Percentiles rank a stretch among this genome's conserved stretches.
Evolutionary conservation across 352 stramenopile species (phyloP).

Genomic region (Phytophthora cryptogea): DNA sequence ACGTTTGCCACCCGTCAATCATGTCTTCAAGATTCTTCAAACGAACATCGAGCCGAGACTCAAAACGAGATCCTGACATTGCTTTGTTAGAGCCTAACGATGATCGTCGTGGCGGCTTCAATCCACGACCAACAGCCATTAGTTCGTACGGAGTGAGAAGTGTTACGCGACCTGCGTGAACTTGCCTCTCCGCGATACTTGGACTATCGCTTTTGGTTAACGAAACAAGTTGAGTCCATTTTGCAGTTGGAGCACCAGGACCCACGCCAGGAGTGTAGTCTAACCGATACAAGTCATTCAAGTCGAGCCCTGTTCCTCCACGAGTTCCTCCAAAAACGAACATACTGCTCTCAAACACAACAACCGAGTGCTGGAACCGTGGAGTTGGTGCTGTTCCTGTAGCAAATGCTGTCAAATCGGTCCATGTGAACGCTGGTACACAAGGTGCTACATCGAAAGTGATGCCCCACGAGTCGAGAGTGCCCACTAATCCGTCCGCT

Average conservation of each 20-base stretch:
- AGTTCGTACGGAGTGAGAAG: conserved; percentile 60
- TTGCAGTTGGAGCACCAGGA: conserved; percentile 16
- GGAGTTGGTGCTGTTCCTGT: conserved; percentile 46
- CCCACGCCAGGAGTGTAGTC: conserved; percentile 48
- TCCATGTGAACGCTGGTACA: conserved; percentile 61
- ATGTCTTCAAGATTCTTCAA: conserved; percentile 49
- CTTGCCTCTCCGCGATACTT: conserved; percentile 28
- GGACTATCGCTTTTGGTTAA: conserved; percentile 28
- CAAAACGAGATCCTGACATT: conserved; percentile 29
- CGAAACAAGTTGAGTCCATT: conserved; percentile 51
- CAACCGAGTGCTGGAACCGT: conserved; percentile 62
- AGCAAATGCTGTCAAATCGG: conserved; percentile 33
- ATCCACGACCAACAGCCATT: conserved; percentile 39
- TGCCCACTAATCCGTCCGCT: conserved; percentile 45
- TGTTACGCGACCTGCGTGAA: conserved; percentile 36
- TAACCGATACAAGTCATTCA: conserved; percentile 65
- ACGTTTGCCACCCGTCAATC: conserved; percentile 38
- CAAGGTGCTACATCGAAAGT: conserved; percentile 57
- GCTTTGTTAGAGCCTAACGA: conserved; percentile 25
- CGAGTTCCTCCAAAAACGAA: conserved; percentile 69
- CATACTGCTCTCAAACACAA: conserved; percentile 64
- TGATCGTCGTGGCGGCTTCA: conserved; percentile 30
- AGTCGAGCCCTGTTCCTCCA: conserved; percentile 27
- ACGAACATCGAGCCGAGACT: conserved; percentile 34
- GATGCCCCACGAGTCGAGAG: conserved; percentile 58